phyloP scores from a whole-genome alignment of 1,139 yeast genomes.

The Geotrichum fermentans region DNA sequence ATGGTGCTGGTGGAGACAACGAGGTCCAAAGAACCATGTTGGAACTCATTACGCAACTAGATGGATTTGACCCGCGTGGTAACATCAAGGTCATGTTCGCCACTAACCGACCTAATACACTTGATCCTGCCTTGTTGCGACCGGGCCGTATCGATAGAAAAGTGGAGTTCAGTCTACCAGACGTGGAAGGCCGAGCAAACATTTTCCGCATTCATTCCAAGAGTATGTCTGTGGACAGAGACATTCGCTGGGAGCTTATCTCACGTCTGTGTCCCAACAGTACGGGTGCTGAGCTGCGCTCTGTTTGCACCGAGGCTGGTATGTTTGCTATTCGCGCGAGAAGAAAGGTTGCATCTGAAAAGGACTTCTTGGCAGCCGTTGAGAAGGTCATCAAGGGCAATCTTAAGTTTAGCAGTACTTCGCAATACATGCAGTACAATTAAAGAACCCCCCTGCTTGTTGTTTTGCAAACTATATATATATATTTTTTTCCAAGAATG shows the following conservation, averaged over 20 bases:
- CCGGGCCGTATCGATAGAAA: constrained; percentile 98
- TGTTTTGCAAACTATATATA: background rate
- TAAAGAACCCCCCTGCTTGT: too few species aligned
- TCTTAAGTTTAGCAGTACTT: constrained; percentile 93
- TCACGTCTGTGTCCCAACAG: constrained; percentile 96
- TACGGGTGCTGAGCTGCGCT: constrained; percentile 95
- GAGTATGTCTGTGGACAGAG: constrained; percentile 93
- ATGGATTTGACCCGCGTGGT: constrained; percentile 97
- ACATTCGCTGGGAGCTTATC: constrained; percentile 96
- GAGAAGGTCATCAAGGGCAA: constrained; percentile 98
- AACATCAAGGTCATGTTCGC: constrained; percentile 99
- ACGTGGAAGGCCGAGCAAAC: constrained; percentile 94
- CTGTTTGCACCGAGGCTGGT: constrained; percentile 97
- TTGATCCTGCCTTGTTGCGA: constrained; percentile 94
- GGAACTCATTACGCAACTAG: constrained; percentile 93
- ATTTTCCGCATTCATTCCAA: constrained; percentile 95
- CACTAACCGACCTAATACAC: constrained; percentile 93
- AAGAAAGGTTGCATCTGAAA: constrained; percentile 95
- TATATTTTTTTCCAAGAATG: background rate
- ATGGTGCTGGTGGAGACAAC: constrained; percentile 98
- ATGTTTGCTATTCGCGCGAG: constrained; percentile 98
- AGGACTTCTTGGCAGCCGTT: constrained; percentile 94
- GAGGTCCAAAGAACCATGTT: constrained; percentile 99
- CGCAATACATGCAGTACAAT: constrained; percentile 97
- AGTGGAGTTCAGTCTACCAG: constrained; percentile 94